Conservation (phyloP, 257 asterid species). For the Vinca minor region DNA sequence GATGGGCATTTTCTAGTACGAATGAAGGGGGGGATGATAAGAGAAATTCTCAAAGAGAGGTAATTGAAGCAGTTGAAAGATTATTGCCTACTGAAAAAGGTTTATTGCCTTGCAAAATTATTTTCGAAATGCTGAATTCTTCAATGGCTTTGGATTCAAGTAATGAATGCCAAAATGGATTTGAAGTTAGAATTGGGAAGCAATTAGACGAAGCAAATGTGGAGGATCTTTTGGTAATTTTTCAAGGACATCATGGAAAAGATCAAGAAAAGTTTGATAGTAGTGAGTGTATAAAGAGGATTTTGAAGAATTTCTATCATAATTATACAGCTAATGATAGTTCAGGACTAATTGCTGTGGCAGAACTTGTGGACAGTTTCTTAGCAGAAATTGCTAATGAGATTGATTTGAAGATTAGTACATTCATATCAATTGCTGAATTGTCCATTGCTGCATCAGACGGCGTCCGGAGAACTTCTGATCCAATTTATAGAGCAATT, state of each 20-base stretch:
- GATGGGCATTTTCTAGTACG: slow-evolving; percentile 41
- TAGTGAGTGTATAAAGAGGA: slow-evolving; percentile 53
- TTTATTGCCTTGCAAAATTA: slow-evolving; percentile 33
- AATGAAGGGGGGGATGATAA: slow-evolving; percentile 22
- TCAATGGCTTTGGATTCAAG: slow-evolving; percentile 43
- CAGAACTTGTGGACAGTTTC: slow-evolving; percentile 53
- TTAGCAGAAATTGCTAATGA: slow-evolving; percentile 60
- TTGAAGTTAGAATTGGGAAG: slow-evolving; percentile 62
- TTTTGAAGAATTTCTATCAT: slow-evolving; percentile 49
- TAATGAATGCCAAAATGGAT: slow-evolving; percentile 36
- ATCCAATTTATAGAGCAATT: slow-evolving; percentile 63
- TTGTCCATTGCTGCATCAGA: slow-evolving; percentile 40
- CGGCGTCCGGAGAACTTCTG: slow-evolving; percentile 29
- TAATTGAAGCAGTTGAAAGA: slow-evolving; percentile 46
- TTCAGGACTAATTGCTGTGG: slow-evolving; percentile 29
- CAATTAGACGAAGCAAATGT: slow-evolving; percentile 47
- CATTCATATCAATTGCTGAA: slow-evolving; percentile 32
- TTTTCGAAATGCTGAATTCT: slow-evolving; percentile 44
- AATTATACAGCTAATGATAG: slow-evolving; percentile 26
- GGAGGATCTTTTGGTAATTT: slow-evolving; percentile 50
- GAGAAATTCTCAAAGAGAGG: slow-evolving; percentile 36
- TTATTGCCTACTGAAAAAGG: slow-evolving; percentile 38
- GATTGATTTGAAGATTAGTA: slow-evolving; percentile 33
- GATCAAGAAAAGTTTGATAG: slow-evolving; percentile 54
- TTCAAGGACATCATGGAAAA: slow-evolving; percentile 45